phyloP scores from a whole-genome alignment of 169 alveolate species.

The Eimeria brunetti region DNA sequence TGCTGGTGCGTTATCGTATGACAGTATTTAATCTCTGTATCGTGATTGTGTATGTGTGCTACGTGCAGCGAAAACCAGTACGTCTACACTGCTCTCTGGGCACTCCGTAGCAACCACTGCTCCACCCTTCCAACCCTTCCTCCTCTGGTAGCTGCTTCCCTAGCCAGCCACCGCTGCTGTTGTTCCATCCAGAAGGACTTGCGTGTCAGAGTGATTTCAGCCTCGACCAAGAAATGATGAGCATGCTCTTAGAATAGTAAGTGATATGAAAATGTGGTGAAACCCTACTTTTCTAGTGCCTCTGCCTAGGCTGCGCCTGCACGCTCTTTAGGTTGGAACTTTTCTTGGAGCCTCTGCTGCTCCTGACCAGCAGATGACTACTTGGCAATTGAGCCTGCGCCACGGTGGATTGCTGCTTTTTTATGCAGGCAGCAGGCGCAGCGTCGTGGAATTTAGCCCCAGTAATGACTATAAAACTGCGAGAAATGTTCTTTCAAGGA shows the following conservation, averaged over 20 bases:
- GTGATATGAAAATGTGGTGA: not conserved
- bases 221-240: not conserved
- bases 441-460: not conserved
- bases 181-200: not conserved
- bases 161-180: not conserved
- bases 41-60: not conserved
- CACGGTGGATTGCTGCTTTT: not conserved
- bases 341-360: not conserved
- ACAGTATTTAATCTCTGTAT: not conserved
- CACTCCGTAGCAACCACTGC: not conserved
- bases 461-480: not conserved
- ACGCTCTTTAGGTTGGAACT: not conserved
- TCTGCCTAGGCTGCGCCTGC: too few relatives aligned
- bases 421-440: not conserved
- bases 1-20: not conserved
- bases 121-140: not conserved
- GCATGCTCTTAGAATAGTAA: not conserved
- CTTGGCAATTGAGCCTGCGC: not conserved
- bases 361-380: not conserved
- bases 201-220: constrained; percentile 11
- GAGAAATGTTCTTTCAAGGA: not conserved
- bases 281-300: not conserved
- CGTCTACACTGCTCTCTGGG: not conserved
- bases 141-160: not conserved
- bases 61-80: not conserved